Evolutionary conservation across 2,329 filamentous ascomycete species (phyloP), one percentile per base, ranked within the genome.

Genomic region (Thermoascus crustaceus): DNA sequence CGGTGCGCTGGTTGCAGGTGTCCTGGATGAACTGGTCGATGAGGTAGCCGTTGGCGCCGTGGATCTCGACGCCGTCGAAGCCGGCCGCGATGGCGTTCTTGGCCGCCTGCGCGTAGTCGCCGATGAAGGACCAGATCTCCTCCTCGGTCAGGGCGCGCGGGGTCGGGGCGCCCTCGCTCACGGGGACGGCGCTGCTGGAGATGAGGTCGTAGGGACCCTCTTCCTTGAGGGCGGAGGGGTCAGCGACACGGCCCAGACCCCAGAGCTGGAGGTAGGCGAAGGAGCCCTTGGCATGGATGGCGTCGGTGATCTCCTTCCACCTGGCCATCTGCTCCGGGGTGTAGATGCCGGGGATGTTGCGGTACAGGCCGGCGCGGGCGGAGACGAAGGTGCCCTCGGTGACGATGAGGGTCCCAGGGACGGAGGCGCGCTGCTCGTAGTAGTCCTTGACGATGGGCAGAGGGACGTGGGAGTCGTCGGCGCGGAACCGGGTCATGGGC

Each of bases 41-140:
- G 0, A 91, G 71, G 50, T 87, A 89, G 1, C 84, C 84, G 53
- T 89, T 83, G 0, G 83, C 85, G 40, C 70, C 74, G 62, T 89
- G 85, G 24, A 91, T 74, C 57, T 91, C 85, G 41, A 91, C 80
- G 3, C 78, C 70, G 53, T 93, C 85, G 34, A 87, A 73, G 0
- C 85, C 85, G 3, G 78, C 79, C 45, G 75, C 63, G 3, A 85
- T 64, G 14, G 35, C 35, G 30, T 26, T 30, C 13, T 27, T 32
- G 7, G 30, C 35, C 7, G 30, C 23, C 9, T 32, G 14, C 2
- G 25, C 35, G 16, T 26, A 37, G n/a, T 26, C 35, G 5, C 18
- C 30, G n/a, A 32, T 22, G 6, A 19, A 11, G 9, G 20, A 19
- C 13, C 23, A 19, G 17, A 37, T 37, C 21, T 26, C 25, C n/a